Evolutionary conservation across 495 filamentous ascomycete species (phyloP).

Genomic region (Talaromyces thailandensis): DNA sequence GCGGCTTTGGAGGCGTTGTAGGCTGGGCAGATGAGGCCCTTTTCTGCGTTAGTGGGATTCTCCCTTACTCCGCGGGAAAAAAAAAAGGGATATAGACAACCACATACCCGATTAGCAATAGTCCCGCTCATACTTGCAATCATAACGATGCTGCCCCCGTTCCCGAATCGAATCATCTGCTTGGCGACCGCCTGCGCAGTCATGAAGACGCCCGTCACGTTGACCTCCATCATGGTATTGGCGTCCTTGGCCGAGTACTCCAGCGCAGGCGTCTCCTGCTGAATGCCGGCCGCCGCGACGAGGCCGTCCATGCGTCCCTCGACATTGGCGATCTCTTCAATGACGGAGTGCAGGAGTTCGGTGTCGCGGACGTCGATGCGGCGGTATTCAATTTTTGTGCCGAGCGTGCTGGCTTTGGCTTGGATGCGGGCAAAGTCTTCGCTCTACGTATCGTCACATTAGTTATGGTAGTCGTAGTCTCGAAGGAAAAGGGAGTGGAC

Average conservation of each 20-base stretch:
- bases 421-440: conserved; percentile 55
- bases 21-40: conserved; percentile 66
- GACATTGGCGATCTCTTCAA: conserved; percentile 57
- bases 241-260: conserved; percentile 61
- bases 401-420: conserved; percentile 52
- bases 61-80: background rate
- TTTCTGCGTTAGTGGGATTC: background rate
- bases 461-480: background rate
- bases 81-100: background rate
- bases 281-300: conserved; percentile 68
- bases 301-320: conserved; percentile 69
- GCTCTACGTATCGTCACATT: conserved; percentile 32
- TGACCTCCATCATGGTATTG: conserved; percentile 63
- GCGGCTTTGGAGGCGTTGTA: conserved; percentile 91
- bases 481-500: conserved; percentile 7
- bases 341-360: conserved; percentile 52
- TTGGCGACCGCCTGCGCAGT: conserved; percentile 61
- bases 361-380: conserved; percentile 81
- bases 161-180: conserved; percentile 67
- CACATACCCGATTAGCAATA: conserved; percentile 54
- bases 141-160: conserved; percentile 61
- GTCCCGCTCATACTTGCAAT: conserved; percentile 69
- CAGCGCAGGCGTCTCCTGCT: conserved; percentile 60
- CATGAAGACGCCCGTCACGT: conserved; percentile 72
- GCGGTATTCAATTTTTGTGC: conserved; percentile 65